These are phyloP conservation scores for Thelonectria discophora DNA, from an alignment of 2,329 filamentous ascomycete genomes.

Conservation along the genomic window DNA sequence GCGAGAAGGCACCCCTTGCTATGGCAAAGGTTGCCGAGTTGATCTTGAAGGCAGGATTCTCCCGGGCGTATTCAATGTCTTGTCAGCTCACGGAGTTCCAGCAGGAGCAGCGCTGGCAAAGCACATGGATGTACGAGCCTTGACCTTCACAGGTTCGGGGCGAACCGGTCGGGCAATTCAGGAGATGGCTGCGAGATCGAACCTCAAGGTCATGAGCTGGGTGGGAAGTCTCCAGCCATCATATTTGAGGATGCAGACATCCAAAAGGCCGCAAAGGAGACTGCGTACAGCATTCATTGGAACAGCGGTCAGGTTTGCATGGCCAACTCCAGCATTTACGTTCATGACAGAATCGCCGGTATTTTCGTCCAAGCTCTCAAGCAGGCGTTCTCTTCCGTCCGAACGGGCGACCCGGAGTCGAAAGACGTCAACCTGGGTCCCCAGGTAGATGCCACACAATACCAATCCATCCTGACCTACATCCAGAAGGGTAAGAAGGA, in stretches of 20 bases:
- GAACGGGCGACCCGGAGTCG: constrained; percentile 11
- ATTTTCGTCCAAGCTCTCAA: constrained; percentile 24
- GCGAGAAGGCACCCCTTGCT: constrained; percentile 35
- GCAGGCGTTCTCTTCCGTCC: constrained; percentile 6
- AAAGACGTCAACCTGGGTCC: constrained; percentile 27
- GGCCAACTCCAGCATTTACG: constrained; percentile 66
- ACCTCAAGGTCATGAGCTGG: constrained; percentile 72
- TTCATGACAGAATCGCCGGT: constrained; percentile 59
- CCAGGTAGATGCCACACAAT: constrained; percentile 29
- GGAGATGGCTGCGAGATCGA: constrained; percentile 72
- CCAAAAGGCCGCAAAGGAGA: constrained; percentile 55
- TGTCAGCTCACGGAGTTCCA: constrained; percentile 74
- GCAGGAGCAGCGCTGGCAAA: constrained; percentile 72
- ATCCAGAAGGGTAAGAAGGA: constrained; percentile 31
- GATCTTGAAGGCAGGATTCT: constrained; percentile 76
- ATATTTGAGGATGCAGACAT: constrained; percentile 65
- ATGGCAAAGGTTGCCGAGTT: constrained; percentile 55
- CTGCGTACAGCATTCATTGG: constrained; percentile 55
- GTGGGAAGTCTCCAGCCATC: constrained; percentile 73
- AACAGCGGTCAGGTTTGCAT: constrained; percentile 69
- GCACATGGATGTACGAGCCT: constrained; percentile 75
- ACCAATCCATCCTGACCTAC: constrained; percentile 22
- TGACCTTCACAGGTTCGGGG: constrained; percentile 81
- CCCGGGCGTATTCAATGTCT: constrained; percentile 76
- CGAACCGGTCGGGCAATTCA: constrained; percentile 76